Base-by-base conservation (phyloP, 1,139 yeast species). In the Sugiyamaella pinicola region DNA sequence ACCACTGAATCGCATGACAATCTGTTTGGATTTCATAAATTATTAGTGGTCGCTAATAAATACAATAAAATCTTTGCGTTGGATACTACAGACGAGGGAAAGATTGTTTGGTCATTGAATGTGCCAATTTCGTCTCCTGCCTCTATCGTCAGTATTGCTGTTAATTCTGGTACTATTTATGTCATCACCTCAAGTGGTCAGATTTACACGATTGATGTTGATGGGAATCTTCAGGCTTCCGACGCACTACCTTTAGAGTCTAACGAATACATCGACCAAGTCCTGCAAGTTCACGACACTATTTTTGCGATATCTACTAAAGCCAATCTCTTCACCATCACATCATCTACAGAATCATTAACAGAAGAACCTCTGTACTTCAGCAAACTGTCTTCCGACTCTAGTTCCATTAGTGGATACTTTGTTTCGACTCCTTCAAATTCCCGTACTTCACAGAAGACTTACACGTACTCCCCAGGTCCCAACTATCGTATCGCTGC, bases 11-110 rank as follows among this genome's bases (percentile, higher is more conserved):
- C 51, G 10, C 39, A 54, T 12, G 45, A 61, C 61, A 68, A 66
- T 38, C 63, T 69, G 19, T 82, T 81, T 69, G 86, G 86, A 0
- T 74, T 79, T 54, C 65, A 72, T 21, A 81, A 83, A 60, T 64
- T 68, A 8, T 63, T 83, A 33, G 69, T 82, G 2, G 72, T 75
- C 0, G 74, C 77, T 2, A 75, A 83, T 0, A 61, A 62, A 12
- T 62, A 65, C 31, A 82, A 81, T 4, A 70, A 71, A 44, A 55
- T 79, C 2, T 67, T 73, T 29, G 82, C 81, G 0, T 64, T 80
- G 19, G 75, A 79, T 56, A 69, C 79, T 2, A 59, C 69, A 2
- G 61, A 50, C 18, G 51, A 64, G 17, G 82, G 82, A 13, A 55
- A 61, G 2, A 49, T 64, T 12, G 62, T 65, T 2, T 82, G 86